These are phyloP conservation scores for Penicillium flavigenum DNA, from an alignment of 495 filamentous ascomycete genomes.

Conservation along the genomic window DNA sequence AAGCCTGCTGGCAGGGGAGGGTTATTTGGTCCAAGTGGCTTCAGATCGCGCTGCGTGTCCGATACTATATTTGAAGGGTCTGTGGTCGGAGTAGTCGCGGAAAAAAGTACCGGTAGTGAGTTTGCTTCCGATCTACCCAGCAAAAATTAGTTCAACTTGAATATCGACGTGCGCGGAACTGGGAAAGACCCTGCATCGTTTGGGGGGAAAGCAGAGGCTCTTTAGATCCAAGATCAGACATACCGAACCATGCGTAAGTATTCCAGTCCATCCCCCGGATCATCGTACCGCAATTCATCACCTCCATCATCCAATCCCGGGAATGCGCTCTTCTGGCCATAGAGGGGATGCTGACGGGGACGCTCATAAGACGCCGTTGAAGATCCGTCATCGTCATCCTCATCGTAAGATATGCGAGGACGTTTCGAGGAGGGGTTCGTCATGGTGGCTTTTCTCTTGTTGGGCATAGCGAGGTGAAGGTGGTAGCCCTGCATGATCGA, in stretches of 20 bases:
- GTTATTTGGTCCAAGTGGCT: background rate
- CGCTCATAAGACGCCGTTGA: slow-evolving; percentile 31
- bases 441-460: slow-evolving; percentile 37
- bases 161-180: slow-evolving; percentile 13
- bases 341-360: slow-evolving; percentile 60
- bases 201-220: slow-evolving; percentile 19
- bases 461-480: slow-evolving; percentile 26
- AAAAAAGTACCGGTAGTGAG: slow-evolving; percentile 63
- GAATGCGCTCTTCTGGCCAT: slow-evolving; percentile 75
- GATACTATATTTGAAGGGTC: background rate
- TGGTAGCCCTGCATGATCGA: background rate
- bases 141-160: slow-evolving; percentile 16
- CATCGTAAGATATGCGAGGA: slow-evolving; percentile 29
- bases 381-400: slow-evolving; percentile 23
- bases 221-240: slow-evolving; percentile 29
- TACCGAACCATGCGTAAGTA: slow-evolving; percentile 83
- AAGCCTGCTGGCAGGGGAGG: slow-evolving; percentile 17
- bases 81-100: slow-evolving; percentile 37
- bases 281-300: slow-evolving; percentile 50
- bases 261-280: slow-evolving; percentile 61
- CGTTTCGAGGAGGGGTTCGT: slow-evolving; percentile 28
- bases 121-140: slow-evolving; percentile 66
- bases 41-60: background rate
- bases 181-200: slow-evolving; percentile 32
- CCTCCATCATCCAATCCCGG: slow-evolving; percentile 66